Conservation (phyloP, 2,329 filamentous ascomycete genomes). For the Penicillium sumatraense region DNA sequence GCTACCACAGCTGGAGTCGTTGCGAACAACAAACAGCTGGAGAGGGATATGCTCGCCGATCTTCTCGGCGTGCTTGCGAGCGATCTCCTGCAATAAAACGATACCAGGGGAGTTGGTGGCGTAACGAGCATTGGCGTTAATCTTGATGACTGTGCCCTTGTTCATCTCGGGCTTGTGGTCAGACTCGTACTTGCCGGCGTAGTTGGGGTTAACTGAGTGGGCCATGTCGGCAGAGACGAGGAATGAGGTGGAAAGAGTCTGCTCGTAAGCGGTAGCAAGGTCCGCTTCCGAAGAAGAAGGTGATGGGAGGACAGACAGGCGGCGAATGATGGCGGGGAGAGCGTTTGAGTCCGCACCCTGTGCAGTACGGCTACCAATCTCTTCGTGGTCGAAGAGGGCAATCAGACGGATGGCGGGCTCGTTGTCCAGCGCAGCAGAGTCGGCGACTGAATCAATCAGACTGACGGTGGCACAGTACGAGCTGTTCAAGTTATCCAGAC, state of each 20-base stretch:
- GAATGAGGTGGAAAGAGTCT: constrained; percentile 88
- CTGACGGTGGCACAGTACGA: constrained; percentile 90
- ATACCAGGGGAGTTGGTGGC: constrained; percentile 96
- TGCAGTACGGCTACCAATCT: constrained; percentile 89
- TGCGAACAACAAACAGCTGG: constrained; percentile 94
- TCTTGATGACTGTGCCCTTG: constrained; percentile 93
- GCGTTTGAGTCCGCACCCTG: constrained; percentile 94
- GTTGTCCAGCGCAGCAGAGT: constrained; percentile 67
- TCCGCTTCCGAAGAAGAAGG: constrained; percentile 63
- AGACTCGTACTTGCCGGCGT: constrained; percentile 85
- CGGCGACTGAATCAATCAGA: constrained; percentile 76
- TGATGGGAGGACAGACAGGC: constrained; percentile 78
- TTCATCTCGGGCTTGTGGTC: constrained; percentile 95
- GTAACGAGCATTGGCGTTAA: constrained; percentile 97
- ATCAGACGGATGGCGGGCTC: constrained; percentile 88
- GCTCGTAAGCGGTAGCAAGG: constrained; percentile 83
- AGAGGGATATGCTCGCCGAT: constrained; percentile 76
- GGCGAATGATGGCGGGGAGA: constrained; percentile 82
- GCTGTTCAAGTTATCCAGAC: constrained; percentile 95
- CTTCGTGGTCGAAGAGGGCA: constrained; percentile 95
- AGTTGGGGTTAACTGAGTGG: constrained; percentile 95
- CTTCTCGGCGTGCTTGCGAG: constrained; percentile 60
- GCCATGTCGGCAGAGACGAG: constrained; percentile 97
- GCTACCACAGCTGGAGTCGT: constrained; percentile 91
- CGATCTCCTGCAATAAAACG: constrained; percentile 86